phyloP scores from a whole-genome alignment of 192 early-diverging fungal species.

The Coemansia sp. region DNA sequence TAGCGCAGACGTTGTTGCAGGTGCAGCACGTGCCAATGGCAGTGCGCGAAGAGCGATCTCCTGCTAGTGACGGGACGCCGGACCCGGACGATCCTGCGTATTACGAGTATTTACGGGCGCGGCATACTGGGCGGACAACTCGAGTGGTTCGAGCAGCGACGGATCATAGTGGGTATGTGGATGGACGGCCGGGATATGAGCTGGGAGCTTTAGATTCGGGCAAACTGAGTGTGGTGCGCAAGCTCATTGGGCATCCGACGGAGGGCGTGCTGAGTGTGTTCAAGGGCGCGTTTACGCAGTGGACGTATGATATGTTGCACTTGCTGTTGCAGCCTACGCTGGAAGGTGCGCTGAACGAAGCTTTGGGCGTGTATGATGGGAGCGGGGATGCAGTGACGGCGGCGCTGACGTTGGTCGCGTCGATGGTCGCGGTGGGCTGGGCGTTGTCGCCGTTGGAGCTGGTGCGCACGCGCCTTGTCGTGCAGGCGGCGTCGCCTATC shows the following conservation, averaged over 20 bases:
- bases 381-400: conserved; percentile 64
- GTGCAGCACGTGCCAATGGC: conserved; percentile 67
- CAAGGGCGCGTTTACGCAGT: conserved; percentile 75
- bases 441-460: conserved; percentile 89
- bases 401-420: conserved; percentile 69
- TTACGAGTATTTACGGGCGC: conserved; percentile 51
- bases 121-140: conserved; percentile 25
- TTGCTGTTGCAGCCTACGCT: conserved; percentile 78
- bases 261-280: conserved; percentile 61
- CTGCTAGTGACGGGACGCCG: conserved; percentile 7
- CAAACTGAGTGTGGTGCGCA: conserved; percentile 59
- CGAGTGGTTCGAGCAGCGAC: conserved; percentile 15
- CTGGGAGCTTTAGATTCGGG: conserved; percentile 60
- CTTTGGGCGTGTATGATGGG: conserved; percentile 83
- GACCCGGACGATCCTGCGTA: conserved; percentile 53
- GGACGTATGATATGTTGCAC: conserved; percentile 73
- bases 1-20: conserved; percentile 69
- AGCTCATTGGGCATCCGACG: conserved; percentile 59
- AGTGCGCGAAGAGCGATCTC: background rate
- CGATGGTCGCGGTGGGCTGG: conserved; percentile 73
- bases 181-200: conserved; percentile 61
- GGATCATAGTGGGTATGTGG: conserved; percentile 65
- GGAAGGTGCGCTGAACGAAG: conserved; percentile 86
- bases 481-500: conserved; percentile 75
- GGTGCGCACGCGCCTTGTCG: conserved; percentile 80